Base-by-base conservation (phyloP, 192 early-diverging fungal genomes). In the Coemansia javaensis region DNA sequence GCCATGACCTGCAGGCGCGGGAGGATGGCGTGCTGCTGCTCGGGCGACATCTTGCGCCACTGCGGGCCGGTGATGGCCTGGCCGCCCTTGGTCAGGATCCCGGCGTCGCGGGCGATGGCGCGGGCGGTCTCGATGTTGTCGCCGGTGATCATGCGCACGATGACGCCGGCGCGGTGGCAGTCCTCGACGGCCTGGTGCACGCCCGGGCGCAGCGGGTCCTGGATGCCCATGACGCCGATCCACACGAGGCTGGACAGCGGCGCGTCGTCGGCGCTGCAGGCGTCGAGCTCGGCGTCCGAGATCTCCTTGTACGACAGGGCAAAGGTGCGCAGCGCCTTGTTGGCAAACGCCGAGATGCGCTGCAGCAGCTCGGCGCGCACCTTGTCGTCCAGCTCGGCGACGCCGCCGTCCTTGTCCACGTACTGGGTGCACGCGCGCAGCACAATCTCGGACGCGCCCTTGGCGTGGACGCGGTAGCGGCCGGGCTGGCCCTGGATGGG, bases 131-230 rank as follows among this genome's bases (percentile, higher is more conserved):
- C 82, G 25, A 91, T 62, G 77, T 91, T 80, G 77, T 96, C 82
- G 45, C 84, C 82, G 12, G 82, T 88, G 48, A 93, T 90, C 91
- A 96, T 96, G 28, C 90, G 82, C 20, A 96, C 89, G 47, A 81
- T 76, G 20, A 96, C 88, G 51, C 93, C 91, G 32, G 91, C 91
- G 43, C 71, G 72, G 47, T 83, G 78, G 62, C 91, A 96, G 30
- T 62, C 58, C 15, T 73, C 63, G 15, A 96, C 89, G 42, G 88
- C 82, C 62, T 86, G 78, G n/a, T 79, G 72, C 7, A 91, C 90
- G 37, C 81, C 87, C 9, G 83, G 81, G 33, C 93, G 81, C 9
- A 93, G 79, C 25, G 89, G 93, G 73, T 95, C 93, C 67, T 86
- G 74, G 50, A 96, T 94, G 40, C 91, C 91, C 31, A 91, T 78